Base-by-base conservation (phyloP, 495 filamentous ascomycete genomes). In the Arthonia radiata region DNA sequence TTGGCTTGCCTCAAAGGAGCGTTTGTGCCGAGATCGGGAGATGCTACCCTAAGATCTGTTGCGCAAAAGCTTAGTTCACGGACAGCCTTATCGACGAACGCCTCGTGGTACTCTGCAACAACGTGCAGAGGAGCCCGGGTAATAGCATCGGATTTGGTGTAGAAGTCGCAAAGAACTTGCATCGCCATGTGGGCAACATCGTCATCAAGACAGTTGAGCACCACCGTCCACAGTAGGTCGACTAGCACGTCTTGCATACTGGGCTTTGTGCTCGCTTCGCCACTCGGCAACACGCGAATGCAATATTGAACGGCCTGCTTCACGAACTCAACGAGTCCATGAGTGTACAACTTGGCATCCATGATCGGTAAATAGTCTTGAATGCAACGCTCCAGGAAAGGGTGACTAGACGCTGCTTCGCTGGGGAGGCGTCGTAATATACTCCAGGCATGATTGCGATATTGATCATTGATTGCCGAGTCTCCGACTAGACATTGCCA, bases 161-260 rank as follows among this genome's bases (percentile, higher is more conserved):
- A 90, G n/a, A 75, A 54, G 16, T 67, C 55, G 18, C 81, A 77
- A 5, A 91, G 61, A 12, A 64, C 59, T 18, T 53, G 50, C 14
- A 71, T 82, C 3, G 74, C 70, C 24, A 58, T 47, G 4, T 56
- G 48, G 34, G 78, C 79, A 25, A 89, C 68, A 1, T 63, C 69
- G 24, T 61, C 57, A n/a, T 57, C 51, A 3, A 65, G 67, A 8
- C 76, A 68, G 12, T 58, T 67, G 25, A 92, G 41, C 11, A 83
- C 67, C 39, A 91, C 67, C 10, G 61, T 64, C 83, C 83, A 94
- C 25, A 93, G 53, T 23, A 77, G 58, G 28, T 86, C 76, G 26
- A 76, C 56, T 5, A 70, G 73, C 11, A 59, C 52, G 27, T 72
- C 56, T 9, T 53, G 39, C 13, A 67, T 48, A 4, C 58, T 41